phyloP scores from a whole-genome alignment of 192 early-diverging fungal species.

The Coemansia biformis region DNA sequence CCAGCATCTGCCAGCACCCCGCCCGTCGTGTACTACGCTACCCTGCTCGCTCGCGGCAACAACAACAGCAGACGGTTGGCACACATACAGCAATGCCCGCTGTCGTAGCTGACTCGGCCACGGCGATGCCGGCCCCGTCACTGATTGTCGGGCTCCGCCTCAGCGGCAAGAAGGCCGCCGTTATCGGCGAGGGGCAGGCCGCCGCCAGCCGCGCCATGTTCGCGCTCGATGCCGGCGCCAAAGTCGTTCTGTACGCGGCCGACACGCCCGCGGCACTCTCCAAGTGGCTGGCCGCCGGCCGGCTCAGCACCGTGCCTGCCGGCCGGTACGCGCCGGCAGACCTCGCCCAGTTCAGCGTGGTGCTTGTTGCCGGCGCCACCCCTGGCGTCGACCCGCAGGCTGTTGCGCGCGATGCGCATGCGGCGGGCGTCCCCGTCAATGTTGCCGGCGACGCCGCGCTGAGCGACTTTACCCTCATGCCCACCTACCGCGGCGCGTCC shows the following conservation, averaged over 20 bases:
- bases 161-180: slow-evolving; percentile 44
- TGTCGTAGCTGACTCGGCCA: background rate
- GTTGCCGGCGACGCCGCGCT: slow-evolving; percentile 65
- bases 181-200: slow-evolving; percentile 63
- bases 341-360: slow-evolving; percentile 26
- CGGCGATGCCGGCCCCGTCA: slow-evolving; percentile 17
- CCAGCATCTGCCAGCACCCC: no score
- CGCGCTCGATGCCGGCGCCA: slow-evolving; percentile 64
- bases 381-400: slow-evolving; percentile 28
- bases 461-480: slow-evolving; percentile 81
- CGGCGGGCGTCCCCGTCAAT: slow-evolving; percentile 67
- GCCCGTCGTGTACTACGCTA: no score
- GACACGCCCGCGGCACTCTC: slow-evolving; percentile 22
- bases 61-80: background rate
- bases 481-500: slow-evolving; percentile 60
- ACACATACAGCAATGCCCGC: no score
- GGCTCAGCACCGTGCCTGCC: slow-evolving; percentile 7
- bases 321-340: slow-evolving; percentile 16
- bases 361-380: slow-evolving; percentile 37
- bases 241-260: slow-evolving; percentile 55
- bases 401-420: slow-evolving; percentile 37
- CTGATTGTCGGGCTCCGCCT: slow-evolving; percentile 44
- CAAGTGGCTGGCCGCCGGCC: slow-evolving; percentile 34
- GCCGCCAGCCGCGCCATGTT: slow-evolving; percentile 64
- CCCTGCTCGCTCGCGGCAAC: no score